Evolutionary conservation across 495 filamentous ascomycete species (phyloP).

Genomic region (Pseudevernia furfuracea): DNA sequence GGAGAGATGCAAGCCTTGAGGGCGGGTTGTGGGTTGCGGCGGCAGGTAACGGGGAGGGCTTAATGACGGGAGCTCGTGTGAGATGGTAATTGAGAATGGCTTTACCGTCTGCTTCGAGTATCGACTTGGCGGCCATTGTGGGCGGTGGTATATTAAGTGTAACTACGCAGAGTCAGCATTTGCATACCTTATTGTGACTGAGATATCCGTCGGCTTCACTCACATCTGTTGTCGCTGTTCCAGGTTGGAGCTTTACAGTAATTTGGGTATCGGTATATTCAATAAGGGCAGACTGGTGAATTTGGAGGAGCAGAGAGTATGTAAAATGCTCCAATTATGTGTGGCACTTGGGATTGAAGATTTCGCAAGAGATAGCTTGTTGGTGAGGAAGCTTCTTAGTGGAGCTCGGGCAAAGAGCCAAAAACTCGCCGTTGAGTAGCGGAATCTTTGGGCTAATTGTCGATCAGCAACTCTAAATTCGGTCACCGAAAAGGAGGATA

Average conservation of each 20-base stretch:
- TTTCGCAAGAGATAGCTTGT: neutral
- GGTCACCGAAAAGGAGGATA: neutral
- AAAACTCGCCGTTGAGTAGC: conserved; percentile 1
- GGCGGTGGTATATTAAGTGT: conserved; percentile 1
- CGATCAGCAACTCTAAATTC: neutral
- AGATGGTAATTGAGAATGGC: conserved; percentile 99
- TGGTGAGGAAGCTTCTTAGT: neutral
- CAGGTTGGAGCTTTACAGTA: neutral
- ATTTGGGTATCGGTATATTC: neutral
- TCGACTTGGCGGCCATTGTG: conserved; percentile 96
- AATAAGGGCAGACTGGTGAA: neutral
- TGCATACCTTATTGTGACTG: conserved; percentile 1
- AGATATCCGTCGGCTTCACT: neutral
- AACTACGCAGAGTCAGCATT: conserved; percentile 2
- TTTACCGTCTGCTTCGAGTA: conserved; percentile 99
- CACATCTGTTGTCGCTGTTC: conserved; percentile 5
- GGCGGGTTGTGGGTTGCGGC: conserved; percentile 85
- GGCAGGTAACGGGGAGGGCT: conserved; percentile 85
- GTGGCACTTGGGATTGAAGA: neutral
- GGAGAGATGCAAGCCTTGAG: conserved; percentile 78
- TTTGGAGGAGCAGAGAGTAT: neutral
- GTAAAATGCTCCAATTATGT: neutral
- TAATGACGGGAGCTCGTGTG: conserved; percentile 94
- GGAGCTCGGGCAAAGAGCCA: neutral
- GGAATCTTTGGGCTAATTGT: neutral